These are phyloP conservation scores for Diatrype stigma DNA, from an alignment of 2,329 filamentous ascomycete genomes.

Conservation along the genomic window DNA sequence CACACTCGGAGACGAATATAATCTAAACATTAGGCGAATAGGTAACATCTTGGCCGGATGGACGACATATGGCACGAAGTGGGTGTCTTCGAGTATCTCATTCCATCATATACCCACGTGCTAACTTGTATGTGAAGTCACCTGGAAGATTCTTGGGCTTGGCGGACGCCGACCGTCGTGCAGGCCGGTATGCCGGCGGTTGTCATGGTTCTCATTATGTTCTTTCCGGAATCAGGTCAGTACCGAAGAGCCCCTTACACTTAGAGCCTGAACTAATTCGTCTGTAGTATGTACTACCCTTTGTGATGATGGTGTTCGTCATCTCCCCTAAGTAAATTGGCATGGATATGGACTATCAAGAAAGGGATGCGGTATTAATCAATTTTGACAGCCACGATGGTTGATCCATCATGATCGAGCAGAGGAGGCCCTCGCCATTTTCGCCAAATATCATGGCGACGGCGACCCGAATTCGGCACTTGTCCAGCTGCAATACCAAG, in stretches of 20 bases:
- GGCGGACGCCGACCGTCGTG: conserved; percentile 55
- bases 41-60: conserved; percentile 54
- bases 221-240: conserved; percentile 29
- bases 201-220: conserved; percentile 37
- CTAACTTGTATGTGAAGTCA: conserved; percentile 27
- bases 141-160: conserved; percentile 43
- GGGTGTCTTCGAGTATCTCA: not conserved
- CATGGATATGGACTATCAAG: too few relatives aligned
- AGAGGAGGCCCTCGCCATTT: conserved; percentile 51
- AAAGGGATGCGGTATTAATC: not conserved
- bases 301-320: too few relatives aligned
- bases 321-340: not conserved
- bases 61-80: conserved; percentile 40
- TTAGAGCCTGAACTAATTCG: not conserved
- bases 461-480: conserved; percentile 48
- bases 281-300: not conserved
- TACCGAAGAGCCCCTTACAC: not conserved
- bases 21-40: conserved; percentile 5
- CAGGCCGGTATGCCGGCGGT: conserved; percentile 43
- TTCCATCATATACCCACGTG: not conserved
- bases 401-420: conserved; percentile 42
- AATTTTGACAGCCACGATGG: conserved; percentile 22
- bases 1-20: not conserved
- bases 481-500: conserved; percentile 53
- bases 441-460: conserved; percentile 58